A percentile compares a stretch with the other conserved stretches of the same genome.
These are phyloP conservation scores for Phoenix dactylifera DNA, from an alignment of 176 grass and related monocot genomes.

Conservation along the genomic window DNA sequence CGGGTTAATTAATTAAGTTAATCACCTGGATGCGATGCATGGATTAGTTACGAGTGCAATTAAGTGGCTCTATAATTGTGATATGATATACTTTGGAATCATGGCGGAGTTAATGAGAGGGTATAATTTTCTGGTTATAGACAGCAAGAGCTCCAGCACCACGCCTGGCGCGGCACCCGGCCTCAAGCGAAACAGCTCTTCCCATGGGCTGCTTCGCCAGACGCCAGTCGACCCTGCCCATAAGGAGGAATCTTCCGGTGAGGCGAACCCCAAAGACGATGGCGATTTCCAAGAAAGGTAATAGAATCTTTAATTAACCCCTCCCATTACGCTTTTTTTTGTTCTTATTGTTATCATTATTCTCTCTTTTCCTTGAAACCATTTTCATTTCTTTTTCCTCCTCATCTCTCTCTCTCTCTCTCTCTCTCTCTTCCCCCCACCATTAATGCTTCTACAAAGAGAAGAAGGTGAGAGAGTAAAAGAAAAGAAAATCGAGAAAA, in stretches of 20 bases:
- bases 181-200: constrained; percentile 4
- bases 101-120: background rate
- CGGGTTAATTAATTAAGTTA: too few relatives aligned
- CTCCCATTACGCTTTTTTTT: background rate
- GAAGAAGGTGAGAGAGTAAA: too few relatives aligned
- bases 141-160: background rate
- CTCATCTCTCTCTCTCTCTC: too few relatives aligned
- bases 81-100: background rate
- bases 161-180: too few relatives aligned
- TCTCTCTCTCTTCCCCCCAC: too few relatives aligned
- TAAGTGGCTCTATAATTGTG: too few relatives aligned
- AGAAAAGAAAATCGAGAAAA: too few relatives aligned
- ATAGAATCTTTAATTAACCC: background rate
- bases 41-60: background rate
- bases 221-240: constrained; percentile 31
- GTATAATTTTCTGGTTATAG: background rate
- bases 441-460: too few relatives aligned
- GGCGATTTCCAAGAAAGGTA: constrained; percentile 8
- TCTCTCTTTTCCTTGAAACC: too few relatives aligned
- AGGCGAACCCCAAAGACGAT: background rate
- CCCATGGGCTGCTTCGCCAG: background rate
- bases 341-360: too few relatives aligned
- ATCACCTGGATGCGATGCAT: background rate
- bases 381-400: too few relatives aligned
- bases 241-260: background rate